phyloP scores from a whole-genome alignment of 1,284 basidiomycete genomes.

The Rhodotorula sp. region DNA sequence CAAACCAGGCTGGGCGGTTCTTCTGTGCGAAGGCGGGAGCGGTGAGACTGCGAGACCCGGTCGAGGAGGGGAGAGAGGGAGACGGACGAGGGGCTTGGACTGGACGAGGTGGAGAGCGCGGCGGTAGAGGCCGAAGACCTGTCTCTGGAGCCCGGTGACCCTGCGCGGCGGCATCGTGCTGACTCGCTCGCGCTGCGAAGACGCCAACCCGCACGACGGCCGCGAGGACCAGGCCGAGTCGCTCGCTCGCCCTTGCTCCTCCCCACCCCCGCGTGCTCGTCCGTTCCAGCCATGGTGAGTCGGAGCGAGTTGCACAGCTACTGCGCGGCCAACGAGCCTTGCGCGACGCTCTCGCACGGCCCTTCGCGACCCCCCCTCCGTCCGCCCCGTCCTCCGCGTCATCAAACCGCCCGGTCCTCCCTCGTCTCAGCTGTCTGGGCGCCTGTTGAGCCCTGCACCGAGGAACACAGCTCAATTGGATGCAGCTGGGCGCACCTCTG shows the following conservation, averaged over 20 bases:
- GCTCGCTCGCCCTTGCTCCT: neutral
- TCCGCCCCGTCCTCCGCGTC: neutral
- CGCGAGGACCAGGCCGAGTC: too few relatives aligned
- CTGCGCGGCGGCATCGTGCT: neutral
- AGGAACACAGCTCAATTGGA: too few relatives aligned
- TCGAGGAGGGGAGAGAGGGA: neutral
- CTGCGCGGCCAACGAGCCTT: too few relatives aligned
- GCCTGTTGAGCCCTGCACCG: neutral
- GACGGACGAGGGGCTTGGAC: constrained; percentile 37
- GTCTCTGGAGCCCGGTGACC: constrained; percentile 41
- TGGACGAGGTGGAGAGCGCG: constrained; percentile 38
- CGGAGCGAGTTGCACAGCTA: too few relatives aligned
- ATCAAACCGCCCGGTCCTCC: neutral
- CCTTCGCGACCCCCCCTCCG: neutral
- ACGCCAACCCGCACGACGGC: too few relatives aligned
- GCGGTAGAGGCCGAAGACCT: constrained; percentile 39
- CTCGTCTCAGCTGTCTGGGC: neutral
- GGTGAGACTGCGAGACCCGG: neutral
- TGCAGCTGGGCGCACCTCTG: too few relatives aligned
- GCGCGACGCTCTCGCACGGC: neutral
- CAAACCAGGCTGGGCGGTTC: constrained; percentile 40
- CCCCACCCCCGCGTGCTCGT: too few relatives aligned
- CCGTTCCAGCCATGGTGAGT: neutral
- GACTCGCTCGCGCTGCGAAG: neutral
- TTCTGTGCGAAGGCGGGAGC: constrained; percentile 23